These are phyloP conservation scores for Pythium angustatum DNA, from an alignment of 352 stramenopile species.

Conservation along the genomic window DNA sequence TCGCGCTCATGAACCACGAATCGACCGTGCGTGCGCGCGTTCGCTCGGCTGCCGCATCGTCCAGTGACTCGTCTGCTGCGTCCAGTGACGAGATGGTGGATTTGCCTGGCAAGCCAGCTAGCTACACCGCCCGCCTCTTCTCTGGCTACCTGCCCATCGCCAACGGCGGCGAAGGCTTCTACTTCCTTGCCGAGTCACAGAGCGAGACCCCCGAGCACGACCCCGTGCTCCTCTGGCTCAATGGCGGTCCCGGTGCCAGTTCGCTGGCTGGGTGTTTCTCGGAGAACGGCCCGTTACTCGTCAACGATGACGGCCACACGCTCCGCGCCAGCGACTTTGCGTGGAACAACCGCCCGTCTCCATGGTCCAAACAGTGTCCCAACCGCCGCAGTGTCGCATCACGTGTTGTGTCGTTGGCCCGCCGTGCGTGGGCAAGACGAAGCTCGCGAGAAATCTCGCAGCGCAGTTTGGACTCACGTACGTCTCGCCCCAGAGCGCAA, in stretches of 20 bases:
- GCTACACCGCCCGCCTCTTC: constrained; percentile 54
- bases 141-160: constrained; percentile 55
- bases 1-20: constrained; percentile 1
- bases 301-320: constrained; percentile 48
- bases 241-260: constrained; percentile 28
- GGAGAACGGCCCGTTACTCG: constrained; percentile 67
- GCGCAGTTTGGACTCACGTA: constrained; percentile 37
- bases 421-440: constrained; percentile 39
- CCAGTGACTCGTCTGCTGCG: constrained; percentile 34
- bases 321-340: constrained; percentile 50
- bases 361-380: too few relatives aligned
- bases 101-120: constrained; percentile 41
- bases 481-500: constrained; percentile 46
- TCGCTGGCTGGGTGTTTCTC: constrained; percentile 63
- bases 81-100: constrained; percentile 47
- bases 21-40: background rate
- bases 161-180: constrained; percentile 63
- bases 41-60: background rate
- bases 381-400: constrained; percentile 15
- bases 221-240: constrained; percentile 70
- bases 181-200: constrained; percentile 70
- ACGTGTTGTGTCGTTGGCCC: constrained; percentile 46
- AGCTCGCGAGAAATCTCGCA: constrained; percentile 35
- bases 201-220: constrained; percentile 21
- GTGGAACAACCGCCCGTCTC: too few relatives aligned